Evolutionary conservation across 2,329 filamentous ascomycete genomes (phyloP).

Genomic region (Penicillium hordei): DNA sequence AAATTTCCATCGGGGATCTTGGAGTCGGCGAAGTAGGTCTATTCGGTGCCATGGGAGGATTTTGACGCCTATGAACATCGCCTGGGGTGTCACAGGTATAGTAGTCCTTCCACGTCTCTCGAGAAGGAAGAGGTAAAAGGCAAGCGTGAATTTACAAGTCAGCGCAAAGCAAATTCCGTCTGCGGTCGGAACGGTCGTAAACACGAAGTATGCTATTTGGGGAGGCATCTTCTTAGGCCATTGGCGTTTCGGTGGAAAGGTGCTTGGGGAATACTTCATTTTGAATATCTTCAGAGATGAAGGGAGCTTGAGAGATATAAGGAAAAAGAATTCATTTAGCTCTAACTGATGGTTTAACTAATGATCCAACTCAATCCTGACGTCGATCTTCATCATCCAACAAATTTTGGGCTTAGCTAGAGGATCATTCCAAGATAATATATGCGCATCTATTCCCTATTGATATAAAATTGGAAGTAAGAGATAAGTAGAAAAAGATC

Average conservation of each 20-base stretch:
- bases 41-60: neutral
- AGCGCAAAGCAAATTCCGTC: neutral
- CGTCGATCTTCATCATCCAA: neutral
- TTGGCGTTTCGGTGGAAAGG: neutral
- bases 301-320: neutral
- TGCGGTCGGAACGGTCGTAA: neutral
- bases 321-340: neutral
- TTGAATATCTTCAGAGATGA: neutral
- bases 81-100: neutral
- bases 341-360: neutral
- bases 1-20: neutral
- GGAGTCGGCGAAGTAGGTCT: neutral
- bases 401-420: neutral
- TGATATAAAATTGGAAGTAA: neutral
- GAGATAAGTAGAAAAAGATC: neutral
- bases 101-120: neutral
- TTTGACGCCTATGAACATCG: neutral
- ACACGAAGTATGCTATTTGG: neutral
- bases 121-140: neutral
- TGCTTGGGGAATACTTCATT: neutral
- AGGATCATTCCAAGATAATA: neutral
- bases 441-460: no score
- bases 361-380: neutral
- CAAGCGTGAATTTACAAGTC: constrained; percentile 1
- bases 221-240: neutral